Conservation (phyloP, 2,329 filamentous ascomycete species). For the Rhytidhysteron rufulum region DNA sequence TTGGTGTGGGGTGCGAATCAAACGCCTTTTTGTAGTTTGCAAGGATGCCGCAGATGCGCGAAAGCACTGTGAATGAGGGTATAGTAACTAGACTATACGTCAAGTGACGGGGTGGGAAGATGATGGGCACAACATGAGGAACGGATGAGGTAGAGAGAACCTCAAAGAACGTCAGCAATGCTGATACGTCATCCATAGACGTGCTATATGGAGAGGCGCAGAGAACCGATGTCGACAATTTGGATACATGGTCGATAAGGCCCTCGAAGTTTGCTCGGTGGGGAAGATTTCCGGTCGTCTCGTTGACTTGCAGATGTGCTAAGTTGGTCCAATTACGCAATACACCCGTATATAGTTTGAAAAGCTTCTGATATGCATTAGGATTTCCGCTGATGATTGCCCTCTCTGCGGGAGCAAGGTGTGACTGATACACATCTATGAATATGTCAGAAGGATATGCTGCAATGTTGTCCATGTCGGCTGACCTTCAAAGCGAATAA, state of each 20-base stretch:
- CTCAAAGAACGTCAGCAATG: constrained; percentile 65
- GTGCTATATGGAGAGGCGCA: constrained; percentile 18
- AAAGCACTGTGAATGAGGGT: constrained; percentile 59
- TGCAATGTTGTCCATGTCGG: constrained; percentile 21
- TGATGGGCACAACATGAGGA: constrained; percentile 53
- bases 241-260: constrained; percentile 31
- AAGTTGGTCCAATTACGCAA: constrained; percentile 53
- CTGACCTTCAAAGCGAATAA: constrained; percentile 56
- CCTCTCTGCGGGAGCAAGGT: constrained; percentile 39
- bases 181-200: constrained; percentile 46
- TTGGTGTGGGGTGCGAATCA: constrained; percentile 55
- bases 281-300: constrained; percentile 43
- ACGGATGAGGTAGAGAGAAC: constrained; percentile 44
- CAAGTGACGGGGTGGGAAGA: constrained; percentile 63
- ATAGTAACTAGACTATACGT: constrained; percentile 70
- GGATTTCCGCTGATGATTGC: constrained; percentile 35
- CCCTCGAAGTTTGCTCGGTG: constrained; percentile 39
- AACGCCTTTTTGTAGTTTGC: constrained; percentile 71
- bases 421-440: constrained; percentile 30
- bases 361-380: constrained; percentile 55
- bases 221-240: constrained; percentile 25
- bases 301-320: constrained; percentile 25
- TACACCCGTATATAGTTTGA: constrained; percentile 65
- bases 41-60: constrained; percentile 66
- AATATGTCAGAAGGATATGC: constrained; percentile 2